phyloP scores from a whole-genome alignment of 192 early-diverging fungal species.

The Chytriomyces sp. region DNA sequence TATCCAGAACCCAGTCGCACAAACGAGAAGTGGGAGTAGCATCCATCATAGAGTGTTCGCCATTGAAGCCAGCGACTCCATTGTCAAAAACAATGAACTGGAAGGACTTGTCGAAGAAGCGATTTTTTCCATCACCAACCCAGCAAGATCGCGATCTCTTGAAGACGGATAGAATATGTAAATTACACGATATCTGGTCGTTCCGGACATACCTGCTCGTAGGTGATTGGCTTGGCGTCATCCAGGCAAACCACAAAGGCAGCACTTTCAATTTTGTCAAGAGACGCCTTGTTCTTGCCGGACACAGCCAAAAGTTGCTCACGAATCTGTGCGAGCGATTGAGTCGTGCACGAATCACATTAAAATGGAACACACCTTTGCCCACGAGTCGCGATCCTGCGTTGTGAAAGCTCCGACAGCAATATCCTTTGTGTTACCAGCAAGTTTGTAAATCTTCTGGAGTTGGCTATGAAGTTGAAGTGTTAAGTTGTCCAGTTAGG shows the following conservation, averaged over 20 bases:
- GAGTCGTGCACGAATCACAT: not conserved
- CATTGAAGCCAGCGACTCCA: slow-evolving; percentile 94
- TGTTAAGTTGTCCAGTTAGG: slow-evolving; percentile 81
- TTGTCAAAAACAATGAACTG: slow-evolving; percentile 98
- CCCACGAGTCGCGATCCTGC: slow-evolving; percentile 93
- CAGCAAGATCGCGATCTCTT: slow-evolving; percentile 77
- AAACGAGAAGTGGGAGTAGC: slow-evolving; percentile 87
- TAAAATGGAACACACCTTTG: slow-evolving; percentile 56
- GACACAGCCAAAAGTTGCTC: slow-evolving; percentile 43
- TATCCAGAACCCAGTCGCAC: slow-evolving; percentile 69
- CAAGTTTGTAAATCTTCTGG: slow-evolving; percentile 66
- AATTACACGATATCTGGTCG: not conserved
- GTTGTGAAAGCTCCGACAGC: slow-evolving; percentile 86
- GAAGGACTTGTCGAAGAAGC: slow-evolving; percentile 95
- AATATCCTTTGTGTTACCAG: slow-evolving; percentile 67
- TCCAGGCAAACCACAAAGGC: slow-evolving; percentile 92
- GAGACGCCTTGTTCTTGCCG: slow-evolving; percentile 67
- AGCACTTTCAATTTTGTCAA: slow-evolving; percentile 84
- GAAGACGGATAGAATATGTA: not conserved
- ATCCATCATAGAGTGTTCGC: slow-evolving; percentile 88
- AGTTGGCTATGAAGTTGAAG: slow-evolving; percentile 77
- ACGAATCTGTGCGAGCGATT: slow-evolving; percentile 17
- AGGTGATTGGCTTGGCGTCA: slow-evolving; percentile 80
- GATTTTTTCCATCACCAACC: slow-evolving; percentile 96
- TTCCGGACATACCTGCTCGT: slow-evolving; percentile 66